Evolutionary conservation across 306 rosid genomes (phyloP), one percentile per base, ranked within the genome.

Genomic region (Prunus padus): DNA sequence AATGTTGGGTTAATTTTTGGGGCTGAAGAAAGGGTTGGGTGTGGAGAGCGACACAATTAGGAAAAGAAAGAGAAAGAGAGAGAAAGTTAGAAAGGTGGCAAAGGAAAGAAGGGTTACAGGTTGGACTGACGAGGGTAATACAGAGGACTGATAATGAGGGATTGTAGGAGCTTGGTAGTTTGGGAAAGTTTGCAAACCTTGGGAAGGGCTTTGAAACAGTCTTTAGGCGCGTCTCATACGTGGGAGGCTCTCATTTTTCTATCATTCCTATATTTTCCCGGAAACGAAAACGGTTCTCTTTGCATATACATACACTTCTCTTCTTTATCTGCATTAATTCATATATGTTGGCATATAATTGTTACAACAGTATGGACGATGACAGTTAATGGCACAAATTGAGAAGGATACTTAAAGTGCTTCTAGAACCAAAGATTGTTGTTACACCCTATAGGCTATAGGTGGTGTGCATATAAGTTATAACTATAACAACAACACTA

Each of bases 121-220:
- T 72, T 77, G 87, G 90, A 89, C 57, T 82, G 88, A 73, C 70
- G 79, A 80, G 54, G 84, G 44, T 66, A 79, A 59, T 71, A 22
- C 75, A 72, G 81, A 75, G 83, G 85, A 79, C 79, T 77, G 95
- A 89, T 86, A 10, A 81, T 65, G 96, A 91, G 98, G 84, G 69
- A 89, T 85, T 85, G 20, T 83, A 84, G 90, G 90, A 70, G 69
- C 65, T 55, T 52, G 76, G 83, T 54, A 67, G 47, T 69, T 59
- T 59, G 30, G 64, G 5, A 46, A 25, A 22, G 31, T 62, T 62
- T 30, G 44, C 44, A 62, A 16, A 31, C 67, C 15, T 59, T 59
- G 44, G 67, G 30, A 30, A 16, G 12, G 44, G 5, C n/a, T 62
- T 83, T 87, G 87, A 81, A 77, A 77, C 25, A 63, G 90, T 71